Percentiles rank a stretch among this genome's conserved stretches.
Conservation (phyloP, 192 early-diverging fungal genomes). For the Allomyces macrogynus region DNA sequence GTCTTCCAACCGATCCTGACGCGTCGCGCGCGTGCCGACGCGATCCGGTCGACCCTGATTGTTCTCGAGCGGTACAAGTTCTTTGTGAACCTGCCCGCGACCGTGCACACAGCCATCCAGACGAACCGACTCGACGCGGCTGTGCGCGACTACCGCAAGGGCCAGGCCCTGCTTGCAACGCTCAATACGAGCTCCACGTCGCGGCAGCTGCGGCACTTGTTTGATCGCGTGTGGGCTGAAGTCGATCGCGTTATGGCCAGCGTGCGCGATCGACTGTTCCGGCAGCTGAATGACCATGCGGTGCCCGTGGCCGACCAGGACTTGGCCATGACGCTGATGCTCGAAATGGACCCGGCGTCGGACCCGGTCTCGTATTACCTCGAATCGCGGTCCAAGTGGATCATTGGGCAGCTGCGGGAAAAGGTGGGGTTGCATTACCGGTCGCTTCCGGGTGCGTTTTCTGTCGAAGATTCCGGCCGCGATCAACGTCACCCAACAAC, state of each 20-base stretch:
- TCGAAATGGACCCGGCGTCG: conserved; percentile 39
- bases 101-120: conserved; percentile 57
- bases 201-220: conserved; percentile 42
- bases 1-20: conserved; percentile 75
- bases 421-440: neutral
- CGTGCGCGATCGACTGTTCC: conserved; percentile 50
- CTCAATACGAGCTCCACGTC: conserved; percentile 10
- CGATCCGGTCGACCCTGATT: conserved; percentile 68
- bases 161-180: conserved; percentile 48
- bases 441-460: conserved; percentile 2
- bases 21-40: conserved; percentile 63
- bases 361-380: conserved; percentile 82
- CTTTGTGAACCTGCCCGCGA: conserved; percentile 88
- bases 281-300: conserved; percentile 53
- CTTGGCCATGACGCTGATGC: conserved; percentile 52
- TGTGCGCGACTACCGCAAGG: conserved; percentile 91
- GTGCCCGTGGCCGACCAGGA: conserved; percentile 73
- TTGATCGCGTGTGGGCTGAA: conserved; percentile 87
- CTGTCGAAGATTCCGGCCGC: too few species aligned
- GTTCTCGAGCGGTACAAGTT: conserved; percentile 92
- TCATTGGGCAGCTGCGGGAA: conserved; percentile 49
- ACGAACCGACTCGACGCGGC: conserved; percentile 76
- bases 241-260: conserved; percentile 61
- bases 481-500: too few species aligned
- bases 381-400: conserved; percentile 71